phyloP scores from a whole-genome alignment of 2,329 filamentous ascomycete species.

The Didymella glomerata region DNA sequence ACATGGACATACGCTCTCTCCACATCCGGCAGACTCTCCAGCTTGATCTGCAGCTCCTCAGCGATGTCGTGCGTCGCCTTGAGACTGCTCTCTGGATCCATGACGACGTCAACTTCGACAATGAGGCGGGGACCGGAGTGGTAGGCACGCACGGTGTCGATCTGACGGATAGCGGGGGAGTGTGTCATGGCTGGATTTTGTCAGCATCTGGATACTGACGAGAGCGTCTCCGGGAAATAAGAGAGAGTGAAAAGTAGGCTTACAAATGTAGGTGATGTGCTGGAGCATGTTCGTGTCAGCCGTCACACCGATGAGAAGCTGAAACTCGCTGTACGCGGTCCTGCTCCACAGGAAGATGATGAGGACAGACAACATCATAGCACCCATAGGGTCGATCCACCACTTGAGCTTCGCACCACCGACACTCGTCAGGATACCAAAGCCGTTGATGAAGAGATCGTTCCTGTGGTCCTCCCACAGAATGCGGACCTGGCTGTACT shows the following conservation, averaged over 20 bases:
- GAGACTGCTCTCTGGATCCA: constrained; percentile 75
- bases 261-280: constrained; percentile 92
- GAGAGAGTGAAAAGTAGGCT: constrained; percentile 24
- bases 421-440: constrained; percentile 90
- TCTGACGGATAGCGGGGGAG: constrained; percentile 77
- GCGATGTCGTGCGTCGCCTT: constrained; percentile 89
- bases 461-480: constrained; percentile 98
- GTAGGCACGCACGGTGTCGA: constrained; percentile 95
- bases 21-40: constrained; percentile 89
- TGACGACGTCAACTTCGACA: constrained; percentile 95
- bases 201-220: background rate
- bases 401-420: constrained; percentile 86
- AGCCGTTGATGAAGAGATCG: constrained; percentile 94
- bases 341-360: constrained; percentile 83
- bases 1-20: constrained; percentile 97
- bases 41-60: constrained; percentile 91
- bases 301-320: constrained; percentile 87
- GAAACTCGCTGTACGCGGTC: constrained; percentile 88
- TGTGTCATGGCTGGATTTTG: constrained; percentile 74
- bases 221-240: background rate
- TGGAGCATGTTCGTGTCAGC: constrained; percentile 87
- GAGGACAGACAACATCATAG: constrained; percentile 80
- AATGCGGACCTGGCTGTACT: constrained; percentile 90
- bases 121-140: constrained; percentile 88
- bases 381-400: constrained; percentile 96